A percentile compares a stretch with the other conserved stretches of the same genome.
phyloP scores from a whole-genome alignment of 1,284 basidiomycete genomes.

The Puccinia brachypodii region DNA sequence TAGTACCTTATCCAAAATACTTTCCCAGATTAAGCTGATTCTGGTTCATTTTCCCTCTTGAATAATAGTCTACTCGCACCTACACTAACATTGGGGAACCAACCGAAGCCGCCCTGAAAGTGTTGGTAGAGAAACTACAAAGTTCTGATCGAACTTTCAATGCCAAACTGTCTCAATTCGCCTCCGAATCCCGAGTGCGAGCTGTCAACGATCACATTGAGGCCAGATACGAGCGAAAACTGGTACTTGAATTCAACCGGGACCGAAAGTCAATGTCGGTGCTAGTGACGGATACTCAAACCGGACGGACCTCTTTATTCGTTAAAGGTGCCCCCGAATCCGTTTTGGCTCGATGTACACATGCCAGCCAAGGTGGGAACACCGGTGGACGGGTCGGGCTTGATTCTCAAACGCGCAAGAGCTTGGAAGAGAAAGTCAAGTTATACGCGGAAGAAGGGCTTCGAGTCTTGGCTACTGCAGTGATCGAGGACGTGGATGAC shows the following conservation, averaged over 20 bases:
- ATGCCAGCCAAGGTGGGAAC: slow-evolving; percentile 67
- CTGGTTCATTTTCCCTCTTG: slow-evolving; percentile 48
- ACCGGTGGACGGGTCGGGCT: slow-evolving; percentile 62
- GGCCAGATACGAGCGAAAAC: slow-evolving; percentile 69
- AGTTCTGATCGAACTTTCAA: slow-evolving; percentile 60
- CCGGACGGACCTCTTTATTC: slow-evolving; percentile 66
- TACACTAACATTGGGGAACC: slow-evolving; percentile 92
- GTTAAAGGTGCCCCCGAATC: slow-evolving; percentile 97
- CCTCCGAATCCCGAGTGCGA: slow-evolving; percentile 68
- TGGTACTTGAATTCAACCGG: slow-evolving; percentile 95
- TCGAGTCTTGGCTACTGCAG: slow-evolving; percentile 87
- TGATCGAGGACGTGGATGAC: slow-evolving; percentile 70
- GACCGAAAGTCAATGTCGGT: slow-evolving; percentile 99
- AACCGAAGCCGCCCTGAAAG: slow-evolving; percentile 90
- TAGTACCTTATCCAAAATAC: neutral
- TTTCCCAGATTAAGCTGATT: slow-evolving; percentile 24
- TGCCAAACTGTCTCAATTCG: slow-evolving; percentile 64
- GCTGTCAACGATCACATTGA: slow-evolving; percentile 78
- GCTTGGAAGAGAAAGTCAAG: slow-evolving; percentile 65
- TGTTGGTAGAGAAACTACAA: slow-evolving; percentile 80
- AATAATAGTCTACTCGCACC: slow-evolving; percentile 68
- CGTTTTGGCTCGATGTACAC: slow-evolving; percentile 81
- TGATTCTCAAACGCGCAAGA: slow-evolving; percentile 66
- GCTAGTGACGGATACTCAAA: slow-evolving; percentile 66
- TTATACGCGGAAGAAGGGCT: slow-evolving; percentile 79